Evolutionary conservation across 495 filamentous ascomycete genomes (phyloP), one percentile per base, ranked within the genome.

Genomic region (Saxophila tyrrhenica): DNA sequence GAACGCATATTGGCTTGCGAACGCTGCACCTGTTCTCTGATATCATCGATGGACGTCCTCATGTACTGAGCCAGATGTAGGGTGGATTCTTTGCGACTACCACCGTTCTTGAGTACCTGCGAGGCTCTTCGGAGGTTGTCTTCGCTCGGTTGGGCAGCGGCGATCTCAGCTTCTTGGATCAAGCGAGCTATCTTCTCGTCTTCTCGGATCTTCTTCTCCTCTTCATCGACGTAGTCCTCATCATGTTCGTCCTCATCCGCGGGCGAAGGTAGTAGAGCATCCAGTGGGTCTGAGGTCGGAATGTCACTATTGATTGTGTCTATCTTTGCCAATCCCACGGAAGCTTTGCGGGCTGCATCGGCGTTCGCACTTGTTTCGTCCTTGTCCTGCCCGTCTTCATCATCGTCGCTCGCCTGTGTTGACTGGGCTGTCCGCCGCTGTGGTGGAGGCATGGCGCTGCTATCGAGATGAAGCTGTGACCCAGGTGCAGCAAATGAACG

Each of bases 401-500:
- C 49, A 42, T 67, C 64, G 11, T 60, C 55, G 23, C 50, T 43
- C 11, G 50, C 8, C 19, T 52, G n/a, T 16, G 45, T 25, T 23
- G 45, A 23, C 15, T 52, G n/a, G 9, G 45, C 23, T 23, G 45
- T 3, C 24, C 45, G 17, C 3, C 45, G 13, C 19, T 3, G 10
- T 21, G 20, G 9, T 2, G 44, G 50, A 44, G 51, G 44, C 19
- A 55, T 22, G 23, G 51, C 46, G 29, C 52, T 49, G 25, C 42
- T 39, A n/a, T 60, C 56, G 25, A 51, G 47, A 21, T 61, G 53
- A 52, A 64, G 29, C 57, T 80, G 73, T 13, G 76, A 65, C 8
- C 82, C 82, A 25, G 85, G 79, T 19, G 89, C 89, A 43, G 82
- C 76, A 71, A 96, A 95, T 39, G 78, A 73, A 48, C 78, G 79